phyloP scores from a whole-genome alignment of 306 rosid genomes.

The Prunus fruticosa region DNA sequence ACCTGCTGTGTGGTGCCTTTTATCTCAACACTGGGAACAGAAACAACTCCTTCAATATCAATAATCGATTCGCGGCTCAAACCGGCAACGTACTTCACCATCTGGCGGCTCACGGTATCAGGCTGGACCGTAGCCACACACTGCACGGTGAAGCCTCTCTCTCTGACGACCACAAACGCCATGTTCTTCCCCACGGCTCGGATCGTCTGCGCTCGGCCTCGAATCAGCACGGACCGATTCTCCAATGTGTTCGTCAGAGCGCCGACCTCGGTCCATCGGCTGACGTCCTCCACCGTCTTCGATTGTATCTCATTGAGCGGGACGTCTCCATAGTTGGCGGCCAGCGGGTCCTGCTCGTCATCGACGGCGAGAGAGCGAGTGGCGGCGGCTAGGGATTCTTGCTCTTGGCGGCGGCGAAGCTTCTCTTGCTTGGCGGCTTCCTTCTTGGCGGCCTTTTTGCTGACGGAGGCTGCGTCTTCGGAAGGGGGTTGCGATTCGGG shows the following conservation, averaged over 20 bases:
- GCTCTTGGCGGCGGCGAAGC: constrained; percentile 69
- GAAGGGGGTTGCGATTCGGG: not conserved
- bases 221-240: constrained; percentile 45
- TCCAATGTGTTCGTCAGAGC: constrained; percentile 33
- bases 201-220: constrained; percentile 77
- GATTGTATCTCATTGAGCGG: constrained; percentile 71
- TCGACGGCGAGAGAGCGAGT: constrained; percentile 43
- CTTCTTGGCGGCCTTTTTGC: constrained; percentile 85
- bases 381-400: constrained; percentile 33
- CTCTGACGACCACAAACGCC: constrained; percentile 74
- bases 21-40: constrained; percentile 55
- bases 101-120: constrained; percentile 68
- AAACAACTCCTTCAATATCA: constrained; percentile 67
- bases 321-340: constrained; percentile 64
- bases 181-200: constrained; percentile 89
- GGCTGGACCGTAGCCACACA: constrained; percentile 71
- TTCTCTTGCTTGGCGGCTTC: constrained; percentile 85
- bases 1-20: constrained; percentile 91
- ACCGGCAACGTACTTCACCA: constrained; percentile 71
- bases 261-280: constrained; percentile 55
- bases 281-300: constrained; percentile 32
- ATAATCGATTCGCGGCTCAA: constrained; percentile 81
- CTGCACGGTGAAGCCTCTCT: constrained; percentile 73
- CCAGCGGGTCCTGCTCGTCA: constrained; percentile 60
- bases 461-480: constrained; percentile 43